Conservation (phyloP, 2,329 filamentous ascomycete genomes). For the Xylariales sp. region DNA sequence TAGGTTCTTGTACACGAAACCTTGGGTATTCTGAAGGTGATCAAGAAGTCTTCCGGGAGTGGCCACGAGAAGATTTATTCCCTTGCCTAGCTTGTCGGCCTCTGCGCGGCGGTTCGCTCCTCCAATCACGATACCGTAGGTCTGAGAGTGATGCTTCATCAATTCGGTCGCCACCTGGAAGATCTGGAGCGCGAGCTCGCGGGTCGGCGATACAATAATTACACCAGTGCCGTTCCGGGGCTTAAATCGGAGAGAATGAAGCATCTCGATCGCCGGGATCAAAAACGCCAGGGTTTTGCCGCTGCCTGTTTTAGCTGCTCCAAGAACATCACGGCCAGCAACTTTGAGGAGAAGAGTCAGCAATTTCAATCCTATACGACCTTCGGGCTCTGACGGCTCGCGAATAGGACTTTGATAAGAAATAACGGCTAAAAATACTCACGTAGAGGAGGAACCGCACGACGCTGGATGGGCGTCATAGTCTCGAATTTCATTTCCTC, state of each 20-base stretch:
- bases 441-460: slow-evolving; percentile 82
- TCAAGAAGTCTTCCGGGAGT: slow-evolving; percentile 93
- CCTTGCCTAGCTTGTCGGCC: slow-evolving; percentile 92
- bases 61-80: slow-evolving; percentile 93
- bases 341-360: slow-evolving; percentile 52
- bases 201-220: slow-evolving; percentile 90
- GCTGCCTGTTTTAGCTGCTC: slow-evolving; percentile 91
- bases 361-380: background rate
- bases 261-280: slow-evolving; percentile 93
- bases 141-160: slow-evolving; percentile 90
- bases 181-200: slow-evolving; percentile 94
- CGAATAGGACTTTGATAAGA: slow-evolving; percentile 75
- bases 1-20: slow-evolving; percentile 69
- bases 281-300: slow-evolving; percentile 97
- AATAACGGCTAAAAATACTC: slow-evolving; percentile 10
- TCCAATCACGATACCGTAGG: slow-evolving; percentile 95
- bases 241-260: slow-evolving; percentile 91
- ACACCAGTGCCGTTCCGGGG: slow-evolving; percentile 90
- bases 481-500: slow-evolving; percentile 91
- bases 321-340: slow-evolving; percentile 90
- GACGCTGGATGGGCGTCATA: slow-evolving; percentile 95
- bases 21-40: slow-evolving; percentile 91
- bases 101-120: slow-evolving; percentile 92
- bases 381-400: background rate
- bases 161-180: slow-evolving; percentile 95